A percentile compares a stretch with the other conserved stretches of the same genome.
These are phyloP conservation scores for Fusarium begoniae DNA, from an alignment of 2,329 filamentous ascomycete genomes.

Conservation along the genomic window DNA sequence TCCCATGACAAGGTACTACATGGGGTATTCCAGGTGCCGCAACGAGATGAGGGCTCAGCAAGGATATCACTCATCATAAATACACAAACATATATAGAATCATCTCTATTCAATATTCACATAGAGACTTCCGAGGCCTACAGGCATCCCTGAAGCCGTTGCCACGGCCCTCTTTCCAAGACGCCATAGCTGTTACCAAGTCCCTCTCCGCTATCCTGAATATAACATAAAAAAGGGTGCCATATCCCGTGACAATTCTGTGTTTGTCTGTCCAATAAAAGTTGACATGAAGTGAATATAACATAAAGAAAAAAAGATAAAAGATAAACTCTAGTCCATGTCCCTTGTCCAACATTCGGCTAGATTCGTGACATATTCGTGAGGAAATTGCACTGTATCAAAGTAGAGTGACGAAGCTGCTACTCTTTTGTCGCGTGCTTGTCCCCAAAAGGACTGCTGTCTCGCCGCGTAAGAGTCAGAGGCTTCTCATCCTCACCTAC, in stretches of 20 bases:
- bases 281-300: slow-evolving; percentile 38
- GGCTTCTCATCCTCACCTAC: slow-evolving; percentile 49
- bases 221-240: slow-evolving; percentile 37
- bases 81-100: slow-evolving; percentile 20
- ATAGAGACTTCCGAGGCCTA: slow-evolving; percentile 38
- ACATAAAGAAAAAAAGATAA: slow-evolving; percentile 1
- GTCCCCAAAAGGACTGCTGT: slow-evolving; percentile 65
- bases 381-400: slow-evolving; percentile 25
- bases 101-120: slow-evolving; percentile 44
- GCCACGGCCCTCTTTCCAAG: slow-evolving; percentile 41
- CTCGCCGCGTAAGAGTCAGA: slow-evolving; percentile 43
- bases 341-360: slow-evolving; percentile 14
- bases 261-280: slow-evolving; percentile 39
- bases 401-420: slow-evolving; percentile 15
- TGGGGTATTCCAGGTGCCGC: neutral
- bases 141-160: slow-evolving; percentile 44
- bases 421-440: slow-evolving; percentile 65
- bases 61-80: neutral
- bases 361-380: slow-evolving; percentile 36
- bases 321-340: slow-evolving; percentile 26
- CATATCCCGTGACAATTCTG: slow-evolving; percentile 36
- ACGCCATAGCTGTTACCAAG: slow-evolving; percentile 44
- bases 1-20: neutral
- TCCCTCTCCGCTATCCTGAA: slow-evolving; percentile 32
- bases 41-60: neutral